Conservation (phyloP, 352 stramenopile species). For the Pythium dissotocum region DNA sequence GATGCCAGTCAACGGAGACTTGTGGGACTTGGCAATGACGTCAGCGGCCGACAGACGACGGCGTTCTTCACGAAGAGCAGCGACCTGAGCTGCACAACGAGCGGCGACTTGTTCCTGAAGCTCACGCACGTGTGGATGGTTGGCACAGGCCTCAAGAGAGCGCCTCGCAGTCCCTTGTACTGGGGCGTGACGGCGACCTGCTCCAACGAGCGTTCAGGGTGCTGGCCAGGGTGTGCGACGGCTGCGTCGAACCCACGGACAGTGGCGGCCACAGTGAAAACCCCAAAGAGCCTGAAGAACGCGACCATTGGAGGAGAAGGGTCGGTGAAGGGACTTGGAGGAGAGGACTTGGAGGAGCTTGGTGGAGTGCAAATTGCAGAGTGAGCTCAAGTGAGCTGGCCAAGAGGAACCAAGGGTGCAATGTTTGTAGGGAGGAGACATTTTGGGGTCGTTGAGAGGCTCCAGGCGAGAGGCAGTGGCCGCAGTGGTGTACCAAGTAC, state of each 20-base stretch:
- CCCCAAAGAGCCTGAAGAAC: neutral
- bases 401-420: no score
- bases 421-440: no score
- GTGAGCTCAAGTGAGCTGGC: no score
- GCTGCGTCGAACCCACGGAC: neutral
- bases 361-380: no score
- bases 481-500: no score
- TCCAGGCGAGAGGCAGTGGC: no score
- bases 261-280: neutral
- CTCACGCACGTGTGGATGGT: slow-evolving; percentile 2
- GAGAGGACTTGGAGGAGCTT: no score
- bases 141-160: slow-evolving; percentile 11
- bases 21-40: slow-evolving; percentile 14
- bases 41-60: slow-evolving; percentile 4
- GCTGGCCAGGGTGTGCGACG: slow-evolving; percentile 4
- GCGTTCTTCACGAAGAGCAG: neutral
- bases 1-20: slow-evolving; percentile 11
- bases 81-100: neutral
- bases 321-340: no score
- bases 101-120: slow-evolving; percentile 2
- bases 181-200: neutral
- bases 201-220: neutral
- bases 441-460: no score
- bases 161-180: neutral
- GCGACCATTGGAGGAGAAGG: no score